Evolutionary conservation across 2,329 filamentous ascomycete species (phyloP).

Genomic region (Anthostomella pinea): DNA sequence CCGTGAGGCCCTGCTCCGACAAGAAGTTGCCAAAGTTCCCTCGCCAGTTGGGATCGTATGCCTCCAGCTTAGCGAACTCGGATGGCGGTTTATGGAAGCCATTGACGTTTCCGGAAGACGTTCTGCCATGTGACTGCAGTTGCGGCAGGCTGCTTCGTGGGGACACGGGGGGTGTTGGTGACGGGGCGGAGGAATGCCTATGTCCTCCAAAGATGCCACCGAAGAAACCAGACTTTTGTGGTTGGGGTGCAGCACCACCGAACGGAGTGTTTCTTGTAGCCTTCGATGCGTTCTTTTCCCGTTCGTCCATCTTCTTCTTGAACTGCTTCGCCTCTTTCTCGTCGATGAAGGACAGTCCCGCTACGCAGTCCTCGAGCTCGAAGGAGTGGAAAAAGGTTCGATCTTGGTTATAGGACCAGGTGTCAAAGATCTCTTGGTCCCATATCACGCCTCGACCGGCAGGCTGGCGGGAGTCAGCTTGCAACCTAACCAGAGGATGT

Average conservation of each 20-base stretch:
- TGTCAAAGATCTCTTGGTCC: conserved; percentile 97
- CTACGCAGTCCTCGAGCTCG: conserved; percentile 88
- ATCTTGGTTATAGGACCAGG: conserved; percentile 93
- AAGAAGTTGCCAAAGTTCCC: conserved; percentile 65
- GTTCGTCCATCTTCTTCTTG: conserved; percentile 94
- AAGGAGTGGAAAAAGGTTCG: conserved; percentile 97
- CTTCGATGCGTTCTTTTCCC: conserved; percentile 93
- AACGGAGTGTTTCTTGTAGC: conserved; percentile 79
- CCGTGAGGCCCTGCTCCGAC: conserved; percentile 59
- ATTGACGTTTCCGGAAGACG: conserved; percentile 46
- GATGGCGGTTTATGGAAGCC: conserved; percentile 41
- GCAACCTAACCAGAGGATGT: not conserved
- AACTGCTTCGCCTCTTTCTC: conserved; percentile 98
- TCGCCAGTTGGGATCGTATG: conserved; percentile 63
- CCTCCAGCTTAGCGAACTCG: conserved; percentile 61
- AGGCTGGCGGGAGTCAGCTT: conserved; percentile 47
- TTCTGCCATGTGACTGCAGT: conserved; percentile 33
- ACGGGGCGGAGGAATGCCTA: conserved; percentile 56
- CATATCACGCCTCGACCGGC: conserved; percentile 82
- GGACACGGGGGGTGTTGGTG: conserved; percentile 56
- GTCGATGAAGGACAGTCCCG: conserved; percentile 87
- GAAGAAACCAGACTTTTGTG: conserved; percentile 48
- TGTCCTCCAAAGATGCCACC: conserved; percentile 61
- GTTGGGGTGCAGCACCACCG: conserved; percentile 47
- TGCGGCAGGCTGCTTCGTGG: conserved; percentile 41